Base-by-base conservation (phyloP, 768 basidiomycete genomes). In the Hypsizygus marmoreus region DNA sequence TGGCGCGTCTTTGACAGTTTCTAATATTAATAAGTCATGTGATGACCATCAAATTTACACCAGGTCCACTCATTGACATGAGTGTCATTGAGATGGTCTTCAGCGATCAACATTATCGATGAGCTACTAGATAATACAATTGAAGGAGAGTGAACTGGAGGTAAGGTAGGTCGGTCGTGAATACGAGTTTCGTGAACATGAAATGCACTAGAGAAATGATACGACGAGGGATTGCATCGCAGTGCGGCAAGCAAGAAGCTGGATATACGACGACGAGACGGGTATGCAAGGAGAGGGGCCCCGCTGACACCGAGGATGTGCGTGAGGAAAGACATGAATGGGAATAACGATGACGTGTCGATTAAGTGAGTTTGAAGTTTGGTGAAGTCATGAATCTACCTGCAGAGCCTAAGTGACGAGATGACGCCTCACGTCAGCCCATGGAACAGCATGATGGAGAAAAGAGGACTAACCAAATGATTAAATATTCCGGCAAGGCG, bases 51-150 rank as follows among this genome's bases (percentile, higher is more conserved):
- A 34, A 16, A 6, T 32, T 35, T n/a, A n/a, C n/a, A n/a, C n/a
- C n/a, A n/a, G n/a, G n/a, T n/a, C n/a, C n/a, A n/a, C n/a, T n/a
- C n/a, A n/a, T n/a, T n/a, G n/a, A n/a, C n/a, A n/a, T n/a, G n/a
- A n/a, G n/a, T n/a, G n/a, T n/a, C 51, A 49, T 41, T 45, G 45
- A 17, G 22, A 34, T 44, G 40, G 35, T 48, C 28, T 40, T 43
- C 43, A 51, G 30, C 40, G 43, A 50, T 55, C 47, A 56, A 54
- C 53, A 64, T 62, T 65, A 62, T 48, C 48, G 50, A 56, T 45
- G 56, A 55, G 51, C 57, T n/a, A n/a, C n/a, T 66, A 65, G 51
- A 60, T 61, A 64, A 59, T 66, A 69, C 66, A 69, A 44, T 52
- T 53, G 35, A 49, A 57, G 40, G 57, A 43, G 54, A 56, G 45